A percentile compares a stretch with the other conserved stretches of the same genome.
These are phyloP conservation scores for Cladosporium sp. DNA, from an alignment of 2,329 filamentous ascomycete species.

Conservation along the genomic window DNA sequence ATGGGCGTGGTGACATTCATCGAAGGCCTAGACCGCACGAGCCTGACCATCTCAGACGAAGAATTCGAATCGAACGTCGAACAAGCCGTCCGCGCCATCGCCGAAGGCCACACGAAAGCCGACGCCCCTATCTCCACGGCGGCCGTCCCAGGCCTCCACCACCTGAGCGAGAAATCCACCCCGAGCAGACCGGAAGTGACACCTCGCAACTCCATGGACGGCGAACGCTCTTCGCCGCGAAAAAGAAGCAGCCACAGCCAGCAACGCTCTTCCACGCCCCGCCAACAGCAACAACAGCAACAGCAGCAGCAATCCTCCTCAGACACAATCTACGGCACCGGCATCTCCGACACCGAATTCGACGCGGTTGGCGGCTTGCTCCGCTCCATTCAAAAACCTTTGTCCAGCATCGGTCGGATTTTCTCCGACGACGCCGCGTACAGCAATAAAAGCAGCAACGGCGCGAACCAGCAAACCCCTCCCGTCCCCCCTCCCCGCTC, in stretches of 20 bases:
- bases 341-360: conserved; percentile 41
- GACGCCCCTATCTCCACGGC: conserved; percentile 39
- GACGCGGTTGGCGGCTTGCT: conserved; percentile 81
- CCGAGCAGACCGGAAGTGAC: conserved; percentile 54
- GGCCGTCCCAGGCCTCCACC: conserved; percentile 34
- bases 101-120: conserved; percentile 74
- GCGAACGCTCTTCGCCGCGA: conserved; percentile 56
- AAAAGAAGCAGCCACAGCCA: conserved; percentile 52
- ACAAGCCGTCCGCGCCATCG: conserved; percentile 89
- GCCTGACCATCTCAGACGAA: conserved; percentile 85
- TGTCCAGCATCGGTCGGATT: conserved; percentile 90
- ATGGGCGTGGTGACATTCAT: conserved; percentile 96
- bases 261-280: conserved; percentile 20
- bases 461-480: conserved; percentile 25
- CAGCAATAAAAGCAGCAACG: conserved; percentile 24
- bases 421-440: conserved; percentile 67
- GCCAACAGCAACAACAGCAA: background rate
- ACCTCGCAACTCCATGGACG: conserved; percentile 56
- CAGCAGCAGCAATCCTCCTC: too few species aligned
- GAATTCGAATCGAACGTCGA: conserved; percentile 98
- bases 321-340: conserved; percentile 9
- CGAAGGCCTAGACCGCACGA: conserved; percentile 92
- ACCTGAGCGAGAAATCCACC: conserved; percentile 45
- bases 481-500: conserved; percentile 5
- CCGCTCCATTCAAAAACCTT: conserved; percentile 82